Evolutionary conservation across 2,329 filamentous ascomycete genomes (phyloP).

Genomic region (Fusarium oligoseptatum): DNA sequence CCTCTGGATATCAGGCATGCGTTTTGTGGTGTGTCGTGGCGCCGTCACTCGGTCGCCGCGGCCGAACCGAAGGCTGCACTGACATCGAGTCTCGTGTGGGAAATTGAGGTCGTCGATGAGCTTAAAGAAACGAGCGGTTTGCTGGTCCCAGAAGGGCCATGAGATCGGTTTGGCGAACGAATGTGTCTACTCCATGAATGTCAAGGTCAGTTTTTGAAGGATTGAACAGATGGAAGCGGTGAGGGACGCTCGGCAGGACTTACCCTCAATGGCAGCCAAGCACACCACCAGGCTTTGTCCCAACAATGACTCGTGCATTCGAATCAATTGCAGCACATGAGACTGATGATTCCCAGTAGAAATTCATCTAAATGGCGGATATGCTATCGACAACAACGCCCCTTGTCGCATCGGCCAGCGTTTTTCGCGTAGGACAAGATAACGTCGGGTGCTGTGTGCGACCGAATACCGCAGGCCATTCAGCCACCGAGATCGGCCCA

Average conservation of each 20-base stretch:
- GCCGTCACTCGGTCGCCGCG: background rate
- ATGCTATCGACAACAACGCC: background rate
- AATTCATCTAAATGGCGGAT: background rate
- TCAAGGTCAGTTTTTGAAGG: background rate
- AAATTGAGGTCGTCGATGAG: background rate
- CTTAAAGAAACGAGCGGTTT: background rate
- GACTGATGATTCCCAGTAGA: background rate
- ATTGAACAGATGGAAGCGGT: background rate
- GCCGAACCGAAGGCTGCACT: background rate
- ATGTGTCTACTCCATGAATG: background rate
- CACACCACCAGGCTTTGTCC: background rate
- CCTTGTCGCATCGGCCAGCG: background rate
- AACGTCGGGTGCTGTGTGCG: background rate
- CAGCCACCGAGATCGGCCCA: background rate
- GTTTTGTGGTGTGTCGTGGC: background rate
- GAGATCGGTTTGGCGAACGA: background rate
- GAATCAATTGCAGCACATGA: background rate
- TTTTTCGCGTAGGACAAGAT: background rate
- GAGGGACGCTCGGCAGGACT: background rate
- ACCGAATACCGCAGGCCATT: background rate
- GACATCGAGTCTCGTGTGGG: background rate
- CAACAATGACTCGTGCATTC: background rate
- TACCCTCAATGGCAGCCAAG: background rate
- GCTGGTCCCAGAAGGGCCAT: background rate
- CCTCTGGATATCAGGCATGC: background rate